A percentile compares a stretch with the other conserved stretches of the same genome.
Conservation (phyloP, 805 yeast genomes). For the Brettanomyces custersianus region DNA sequence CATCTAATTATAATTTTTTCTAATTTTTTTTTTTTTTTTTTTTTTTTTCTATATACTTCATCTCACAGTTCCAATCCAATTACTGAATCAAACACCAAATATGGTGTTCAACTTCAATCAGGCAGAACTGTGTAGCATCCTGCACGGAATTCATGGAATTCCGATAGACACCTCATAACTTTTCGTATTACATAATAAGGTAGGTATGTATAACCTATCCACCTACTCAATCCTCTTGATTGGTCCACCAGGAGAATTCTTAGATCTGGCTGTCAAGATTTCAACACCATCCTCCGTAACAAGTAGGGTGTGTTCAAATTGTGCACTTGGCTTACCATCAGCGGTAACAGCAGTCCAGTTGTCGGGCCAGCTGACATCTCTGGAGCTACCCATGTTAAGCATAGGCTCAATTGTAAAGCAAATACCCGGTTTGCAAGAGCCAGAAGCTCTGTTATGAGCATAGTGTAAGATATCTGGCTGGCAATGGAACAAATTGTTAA, state of each 20-base stretch:
- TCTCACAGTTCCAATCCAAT: too few relatives aligned
- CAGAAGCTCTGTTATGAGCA: constrained; percentile 86
- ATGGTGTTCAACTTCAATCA: too few relatives aligned
- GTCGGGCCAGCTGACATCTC: constrained; percentile 91
- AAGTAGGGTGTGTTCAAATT: constrained; percentile 87
- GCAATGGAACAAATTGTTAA: constrained; percentile 77
- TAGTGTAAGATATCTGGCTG: constrained; percentile 93
- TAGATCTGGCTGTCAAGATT: constrained; percentile 74
- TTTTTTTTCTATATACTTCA: too few relatives aligned
- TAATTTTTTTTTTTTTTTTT: too few relatives aligned
- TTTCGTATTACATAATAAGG: too few relatives aligned
- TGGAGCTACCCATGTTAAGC: constrained; percentile 78
- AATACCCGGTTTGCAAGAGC: constrained; percentile 92
- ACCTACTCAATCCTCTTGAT: constrained; percentile 16
- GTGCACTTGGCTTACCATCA: constrained; percentile 88
- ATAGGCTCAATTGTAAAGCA: constrained; percentile 97
- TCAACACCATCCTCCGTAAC: constrained; percentile 94
- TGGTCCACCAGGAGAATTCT: constrained; percentile 85
- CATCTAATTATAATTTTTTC: too few relatives aligned
- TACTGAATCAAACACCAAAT: too few relatives aligned
- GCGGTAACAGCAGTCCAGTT: constrained; percentile 92
- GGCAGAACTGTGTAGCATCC: too few relatives aligned
- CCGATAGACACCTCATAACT: too few relatives aligned
- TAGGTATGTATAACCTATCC: too few relatives aligned
- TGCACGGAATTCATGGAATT: too few relatives aligned